Evolutionary conservation across 108 stramenopile species (phyloP), one percentile per base, ranked within the genome.

Genomic region (Mayamaea pseudoterrestris): DNA sequence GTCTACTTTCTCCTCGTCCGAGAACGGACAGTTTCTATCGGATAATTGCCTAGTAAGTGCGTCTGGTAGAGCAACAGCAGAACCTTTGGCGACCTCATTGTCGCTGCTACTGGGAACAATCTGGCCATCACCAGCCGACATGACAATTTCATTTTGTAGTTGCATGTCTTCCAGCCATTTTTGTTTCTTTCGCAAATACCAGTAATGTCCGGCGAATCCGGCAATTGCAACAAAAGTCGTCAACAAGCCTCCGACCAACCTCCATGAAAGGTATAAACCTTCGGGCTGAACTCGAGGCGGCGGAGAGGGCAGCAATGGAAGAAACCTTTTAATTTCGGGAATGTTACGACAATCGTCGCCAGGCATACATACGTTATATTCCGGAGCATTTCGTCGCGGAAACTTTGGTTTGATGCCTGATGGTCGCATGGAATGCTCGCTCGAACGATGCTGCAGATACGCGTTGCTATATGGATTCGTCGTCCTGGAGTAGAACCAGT

Each of bases 181-280:
- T 44, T 21, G 5, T 21, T 63, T 63, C 28, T 63, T 63, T n/a
- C 35, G 30, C n/a, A 48, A 5, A 46, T 63, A 63, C 40, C 48
- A 16, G 23, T 30, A 42, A 20, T 21, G 22, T 16, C 21, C 55
- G 16, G 30, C 46, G n/a, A n/a, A n/a, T n/a, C n/a, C n/a, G n/a
- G n/a, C n/a, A n/a, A n/a, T n/a, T n/a, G n/a, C n/a, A 36, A 49
- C 30, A 39, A 35, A 30, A 2, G 44, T 28, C 27, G 29, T 46
- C 5, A 44, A 32, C 6, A 62, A 32, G 7, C 29, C 35, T 3
- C 26, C 53, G 1, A 62, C 8, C 5, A 57, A n/a, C 2, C 45
- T 41, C 63, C 63, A 65, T 2, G 56, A 47, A 37, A 65, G n/a
- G 16, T 51, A 52, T 2, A 58, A 26, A 1, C 63, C 57, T 11